Base-by-base conservation (phyloP, 2,329 filamentous ascomycete genomes). In the Diplodia mutila region DNA sequence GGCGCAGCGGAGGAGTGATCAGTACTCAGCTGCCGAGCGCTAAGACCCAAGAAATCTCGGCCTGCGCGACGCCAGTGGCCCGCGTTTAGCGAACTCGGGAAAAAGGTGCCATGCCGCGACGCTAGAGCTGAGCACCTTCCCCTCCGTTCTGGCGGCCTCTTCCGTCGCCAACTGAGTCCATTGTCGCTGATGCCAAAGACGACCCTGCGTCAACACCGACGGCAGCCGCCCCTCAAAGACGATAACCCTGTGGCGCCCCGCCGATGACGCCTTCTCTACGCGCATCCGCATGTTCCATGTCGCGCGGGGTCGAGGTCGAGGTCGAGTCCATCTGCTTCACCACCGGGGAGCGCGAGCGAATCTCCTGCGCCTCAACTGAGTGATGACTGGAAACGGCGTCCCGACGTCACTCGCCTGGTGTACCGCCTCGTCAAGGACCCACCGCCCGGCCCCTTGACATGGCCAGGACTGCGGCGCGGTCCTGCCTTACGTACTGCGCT, bases 61-160 rank as follows among this genome's bases (percentile, higher is more conserved):
- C 23, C 37, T n/a, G 39, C 37, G 55, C 55, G 55, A 61, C 32
- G 55, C 55, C 37, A 29, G 55, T 48, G 55, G 37, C 12, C 52
- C 52, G 18, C 21, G 8, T 27, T n/a, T 11, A 21, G 52, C 16
- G 52, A 37, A 37, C 37, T 16, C 4, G 54, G n/a, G 54, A 57
- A 57, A 57, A 21, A 57, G 54, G 54, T 57, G 54, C 54, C 32
- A 57, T 55, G 7, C 12, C 21, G 54, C 54, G 54, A 57, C 12
- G 18, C 54, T 23, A 23, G n/a, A 55, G 52, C 52, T 55, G 52
- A 55, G 29, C 29, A 32, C 29, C 29, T 8, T 8, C 6, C 29
- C 29, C n/a, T 55, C 52, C 52, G 52, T 29, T n/a, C 52, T 25
- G 52, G 29, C 52, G 29, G 14, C 29, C 52, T 34, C 52, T 8